Evolutionary conservation across 2,329 filamentous ascomycete species (phyloP).

Genomic region (Monilinia fructigena): DNA sequence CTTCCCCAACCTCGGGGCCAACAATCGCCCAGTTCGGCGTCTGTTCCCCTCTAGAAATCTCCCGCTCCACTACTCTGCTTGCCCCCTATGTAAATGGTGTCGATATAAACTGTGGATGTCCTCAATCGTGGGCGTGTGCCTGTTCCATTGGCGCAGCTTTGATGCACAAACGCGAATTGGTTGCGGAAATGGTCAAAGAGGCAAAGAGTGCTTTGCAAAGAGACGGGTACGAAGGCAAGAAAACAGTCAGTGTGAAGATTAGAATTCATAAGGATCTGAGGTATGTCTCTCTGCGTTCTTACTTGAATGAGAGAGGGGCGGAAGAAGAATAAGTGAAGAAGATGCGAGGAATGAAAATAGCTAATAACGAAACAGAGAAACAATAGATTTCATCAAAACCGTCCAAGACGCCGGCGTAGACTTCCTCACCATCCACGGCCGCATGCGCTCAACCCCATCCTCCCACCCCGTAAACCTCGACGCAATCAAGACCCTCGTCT

Average conservation of each 20-base stretch:
- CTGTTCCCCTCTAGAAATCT: slow-evolving; percentile 59
- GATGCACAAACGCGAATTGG: slow-evolving; percentile 63
- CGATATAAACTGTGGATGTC: slow-evolving; percentile 71
- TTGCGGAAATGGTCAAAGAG: slow-evolving; percentile 62
- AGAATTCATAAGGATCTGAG: slow-evolving; percentile 64
- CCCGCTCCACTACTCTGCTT: slow-evolving; percentile 60
- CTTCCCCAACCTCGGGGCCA: slow-evolving; percentile 54
- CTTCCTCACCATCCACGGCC: slow-evolving; percentile 69
- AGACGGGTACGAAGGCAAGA: slow-evolving; percentile 53
- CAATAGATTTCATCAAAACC: slow-evolving; percentile 60
- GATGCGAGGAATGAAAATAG: accelerated
- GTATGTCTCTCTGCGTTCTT: not conserved
- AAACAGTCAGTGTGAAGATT: slow-evolving; percentile 67
- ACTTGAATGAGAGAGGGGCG: not conserved
- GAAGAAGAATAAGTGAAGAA: too few relatives aligned
- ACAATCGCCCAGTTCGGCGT: slow-evolving; percentile 68
- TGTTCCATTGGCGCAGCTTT: slow-evolving; percentile 67
- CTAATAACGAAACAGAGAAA: slow-evolving; percentile 33
- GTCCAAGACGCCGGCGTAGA: slow-evolving; percentile 61
- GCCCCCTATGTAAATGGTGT: slow-evolving; percentile 63
- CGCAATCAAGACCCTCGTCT: slow-evolving; percentile 51
- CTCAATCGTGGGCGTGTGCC: slow-evolving; percentile 70
- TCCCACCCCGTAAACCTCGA: slow-evolving; percentile 60
- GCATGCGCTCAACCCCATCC: slow-evolving; percentile 60
- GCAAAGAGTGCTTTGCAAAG: slow-evolving; percentile 52